Conservation (phyloP, 2,329 filamentous ascomycete species). For the Neopestalotiopsis rosae region DNA sequence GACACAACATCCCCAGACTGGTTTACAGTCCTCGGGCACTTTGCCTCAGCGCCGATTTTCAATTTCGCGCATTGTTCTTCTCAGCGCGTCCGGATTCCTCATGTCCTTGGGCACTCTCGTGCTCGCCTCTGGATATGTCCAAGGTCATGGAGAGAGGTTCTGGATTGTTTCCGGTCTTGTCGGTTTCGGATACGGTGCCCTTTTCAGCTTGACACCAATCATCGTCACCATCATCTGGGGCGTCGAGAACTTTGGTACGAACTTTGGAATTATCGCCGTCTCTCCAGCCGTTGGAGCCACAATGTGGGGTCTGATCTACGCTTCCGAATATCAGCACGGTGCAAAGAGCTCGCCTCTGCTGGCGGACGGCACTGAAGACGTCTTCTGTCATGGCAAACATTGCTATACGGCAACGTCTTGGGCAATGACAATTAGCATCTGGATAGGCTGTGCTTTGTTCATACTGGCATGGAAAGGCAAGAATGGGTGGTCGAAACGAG, state of each 20-base stretch:
- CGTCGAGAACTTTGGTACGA: slow-evolving; percentile 97
- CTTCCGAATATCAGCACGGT: slow-evolving; percentile 75
- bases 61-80: slow-evolving; percentile 80
- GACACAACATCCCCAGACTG: slow-evolving; percentile 60
- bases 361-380: slow-evolving; percentile 41
- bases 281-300: slow-evolving; percentile 87
- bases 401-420: slow-evolving; percentile 88
- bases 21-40: slow-evolving; percentile 35
- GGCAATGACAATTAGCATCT: slow-evolving; percentile 83
- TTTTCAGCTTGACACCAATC: slow-evolving; percentile 88
- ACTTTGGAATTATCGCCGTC: slow-evolving; percentile 95
- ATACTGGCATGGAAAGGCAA: slow-evolving; percentile 81
- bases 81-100: slow-evolving; percentile 75
- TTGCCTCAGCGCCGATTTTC: slow-evolving; percentile 50
- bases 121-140: slow-evolving; percentile 76
- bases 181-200: slow-evolving; percentile 89
- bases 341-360: slow-evolving; percentile 50
- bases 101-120: slow-evolving; percentile 78
- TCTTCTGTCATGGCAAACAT: slow-evolving; percentile 78
- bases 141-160: slow-evolving; percentile 79
- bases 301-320: slow-evolving; percentile 91
- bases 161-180: slow-evolving; percentile 85
- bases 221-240: slow-evolving; percentile 98
- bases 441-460: slow-evolving; percentile 75
- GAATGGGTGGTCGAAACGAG: slow-evolving; percentile 76